phyloP scores from a whole-genome alignment of 2,329 filamentous ascomycete genomes.

The Fusarium newnesense region DNA sequence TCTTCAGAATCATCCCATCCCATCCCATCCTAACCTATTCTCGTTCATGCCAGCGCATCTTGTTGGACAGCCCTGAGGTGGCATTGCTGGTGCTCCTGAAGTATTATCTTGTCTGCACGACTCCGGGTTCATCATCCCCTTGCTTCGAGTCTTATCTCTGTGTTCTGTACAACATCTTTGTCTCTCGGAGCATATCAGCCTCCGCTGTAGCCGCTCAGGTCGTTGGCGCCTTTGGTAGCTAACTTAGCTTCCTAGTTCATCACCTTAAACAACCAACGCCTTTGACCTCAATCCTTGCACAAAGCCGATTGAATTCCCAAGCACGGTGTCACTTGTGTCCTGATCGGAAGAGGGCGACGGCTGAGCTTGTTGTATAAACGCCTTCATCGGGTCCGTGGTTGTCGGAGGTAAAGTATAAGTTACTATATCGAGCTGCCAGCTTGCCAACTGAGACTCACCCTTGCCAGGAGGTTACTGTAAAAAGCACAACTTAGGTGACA shows the following conservation, averaged over 20 bases:
- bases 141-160: not conserved
- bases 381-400: slow-evolving; percentile 9
- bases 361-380: slow-evolving; percentile 27
- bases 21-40: slow-evolving; percentile 8
- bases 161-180: slow-evolving; percentile 5
- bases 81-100: slow-evolving; percentile 9
- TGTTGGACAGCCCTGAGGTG: slow-evolving; percentile 26
- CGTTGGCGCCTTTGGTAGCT: not conserved
- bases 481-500: slow-evolving; percentile 18
- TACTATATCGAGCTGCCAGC: slow-evolving; percentile 40
- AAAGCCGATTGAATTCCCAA: slow-evolving; percentile 17
- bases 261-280: slow-evolving; percentile 17
- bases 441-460: slow-evolving; percentile 25
- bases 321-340: slow-evolving; percentile 30
- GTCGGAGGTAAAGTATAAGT: slow-evolving; percentile 27
- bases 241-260: not conserved
- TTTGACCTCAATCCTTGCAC: slow-evolving; percentile 32
- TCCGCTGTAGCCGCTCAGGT: slow-evolving; percentile 8
- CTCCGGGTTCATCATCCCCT: slow-evolving; percentile 9
- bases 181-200: not conserved
- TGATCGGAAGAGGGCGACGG: slow-evolving; percentile 10
- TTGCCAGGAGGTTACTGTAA: slow-evolving; percentile 3
- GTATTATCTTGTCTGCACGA: slow-evolving; percentile 14
- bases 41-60: slow-evolving; percentile 27
- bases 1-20: slow-evolving; percentile 23